Base-by-base conservation (phyloP, 192 early-diverging fungal species). In the Haplosporangium gracile region DNA sequence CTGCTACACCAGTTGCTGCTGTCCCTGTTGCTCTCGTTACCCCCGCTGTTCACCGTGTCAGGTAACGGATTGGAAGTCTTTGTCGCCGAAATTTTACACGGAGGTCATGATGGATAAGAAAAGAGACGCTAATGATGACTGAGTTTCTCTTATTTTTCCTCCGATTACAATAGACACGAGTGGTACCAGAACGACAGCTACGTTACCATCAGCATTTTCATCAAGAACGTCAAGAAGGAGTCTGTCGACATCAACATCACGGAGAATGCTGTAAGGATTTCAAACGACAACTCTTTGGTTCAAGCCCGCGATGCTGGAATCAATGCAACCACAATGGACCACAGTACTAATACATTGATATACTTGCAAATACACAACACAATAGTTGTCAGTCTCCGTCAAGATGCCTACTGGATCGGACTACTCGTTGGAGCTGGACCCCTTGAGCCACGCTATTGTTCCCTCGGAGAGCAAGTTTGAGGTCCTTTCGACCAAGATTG, bases 151-250 rank as follows among this genome's bases (percentile, higher is more conserved):
- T 60, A 16, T 82, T 72, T 24, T 60, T 74, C 18, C 86, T 77
- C 40, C 80, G 78, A 26, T 22, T 68, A 83, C 63, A 82, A 78
- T 81, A 95, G 97, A 81, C 97, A 98, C 78, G 97, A 99, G 88
- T 99, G 97, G 97, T 99, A 95, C 91, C 98, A 99, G 89, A 99
- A 95, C 79, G 98, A 99, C 78, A 88, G 91, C 72, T 92, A 89
- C 85, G 94, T 99, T 53, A 97, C 94, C 32, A 83, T 99, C 36
- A 92, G 95, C 69, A 90, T 99, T 68, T 98, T 99, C 83, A 94
- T 97, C 89, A 98, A 97, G 90, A 95, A 95, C 26, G 89, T 95
- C 51, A 93, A 94, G 76, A 85, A 91, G 76, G 96, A 96, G 9
- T 83, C 93, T 2, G 92, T 95, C 0, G 76, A 90, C 45, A 76